phyloP scores from a whole-genome alignment of 257 asterid genomes.

The Handroanthus guayacan region DNA sequence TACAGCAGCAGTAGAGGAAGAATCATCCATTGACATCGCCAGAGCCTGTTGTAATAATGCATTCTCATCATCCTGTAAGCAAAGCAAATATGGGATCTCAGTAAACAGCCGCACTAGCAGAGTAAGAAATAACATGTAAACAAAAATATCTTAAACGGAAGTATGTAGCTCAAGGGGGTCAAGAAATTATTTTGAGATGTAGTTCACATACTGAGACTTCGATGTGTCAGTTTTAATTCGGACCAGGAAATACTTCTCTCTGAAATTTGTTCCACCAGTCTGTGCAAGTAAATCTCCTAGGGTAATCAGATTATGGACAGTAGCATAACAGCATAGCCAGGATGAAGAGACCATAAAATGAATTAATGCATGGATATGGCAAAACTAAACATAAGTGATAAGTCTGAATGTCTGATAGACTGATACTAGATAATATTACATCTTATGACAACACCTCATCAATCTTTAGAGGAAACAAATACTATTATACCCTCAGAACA shows the following conservation, averaged over 20 bases:
- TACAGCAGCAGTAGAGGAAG: constrained; percentile 66
- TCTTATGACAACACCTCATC: background rate
- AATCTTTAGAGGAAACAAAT: background rate
- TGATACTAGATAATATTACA: background rate
- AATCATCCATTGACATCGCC: constrained; percentile 96
- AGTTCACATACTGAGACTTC: background rate
- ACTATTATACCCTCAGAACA: background rate
- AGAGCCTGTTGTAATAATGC: constrained; percentile 95
- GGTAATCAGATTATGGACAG: background rate
- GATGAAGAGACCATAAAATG: background rate
- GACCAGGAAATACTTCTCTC: too few species aligned
- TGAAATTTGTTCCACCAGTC: too few species aligned
- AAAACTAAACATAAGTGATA: background rate
- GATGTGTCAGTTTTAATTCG: background rate
- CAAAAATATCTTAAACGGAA: background rate
- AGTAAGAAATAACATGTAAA: background rate
- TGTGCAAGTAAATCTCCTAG: too few species aligned
- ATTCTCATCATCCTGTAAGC: constrained; percentile 90
- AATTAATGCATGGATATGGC: background rate
- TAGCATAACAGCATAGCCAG: background rate
- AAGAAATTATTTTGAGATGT: background rate
- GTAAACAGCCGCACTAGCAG: background rate
- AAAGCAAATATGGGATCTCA: background rate
- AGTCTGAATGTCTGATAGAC: too few species aligned
- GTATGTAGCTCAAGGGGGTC: background rate